These are phyloP conservation scores for Cystofilobasidium capitatum DNA, from an alignment of 768 basidiomycete species.

Conservation along the genomic window DNA sequence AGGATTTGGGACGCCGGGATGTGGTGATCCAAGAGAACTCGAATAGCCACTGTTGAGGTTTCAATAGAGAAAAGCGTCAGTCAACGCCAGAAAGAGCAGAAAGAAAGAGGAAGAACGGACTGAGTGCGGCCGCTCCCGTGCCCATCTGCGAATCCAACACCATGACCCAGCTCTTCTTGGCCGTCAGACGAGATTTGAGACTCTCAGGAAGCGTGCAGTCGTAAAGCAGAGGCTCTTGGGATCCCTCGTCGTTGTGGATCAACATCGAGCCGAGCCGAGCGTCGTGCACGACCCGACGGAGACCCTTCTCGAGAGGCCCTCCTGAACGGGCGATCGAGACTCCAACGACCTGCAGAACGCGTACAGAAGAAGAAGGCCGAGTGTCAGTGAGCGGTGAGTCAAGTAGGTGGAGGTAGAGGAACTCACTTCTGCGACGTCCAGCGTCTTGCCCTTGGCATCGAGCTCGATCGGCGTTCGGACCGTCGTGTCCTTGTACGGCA, in stretches of 20 bases:
- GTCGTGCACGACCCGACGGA: conserved; percentile 77
- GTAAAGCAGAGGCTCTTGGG: conserved; percentile 79
- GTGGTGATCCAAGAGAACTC: conserved; percentile 75
- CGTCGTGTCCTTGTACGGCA: conserved; percentile 55
- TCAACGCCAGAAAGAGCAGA: conserved; percentile 48
- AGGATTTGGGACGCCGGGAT: conserved; percentile 59
- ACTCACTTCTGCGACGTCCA: conserved; percentile 51
- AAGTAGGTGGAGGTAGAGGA: not conserved
- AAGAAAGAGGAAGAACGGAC: conserved; percentile 11
- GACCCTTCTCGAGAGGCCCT: conserved; percentile 79
- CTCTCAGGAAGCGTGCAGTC: conserved; percentile 68
- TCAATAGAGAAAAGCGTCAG: not conserved
- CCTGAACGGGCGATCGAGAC: conserved; percentile 85
- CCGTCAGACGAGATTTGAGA: conserved; percentile 57
- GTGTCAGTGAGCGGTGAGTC: no score
- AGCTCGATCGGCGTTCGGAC: conserved; percentile 62
- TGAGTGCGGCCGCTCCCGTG: conserved; percentile 58
- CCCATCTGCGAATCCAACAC: conserved; percentile 91
- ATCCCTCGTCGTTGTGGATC: conserved; percentile 68
- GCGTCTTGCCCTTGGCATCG: conserved; percentile 50
- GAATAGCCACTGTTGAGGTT: conserved; percentile 65
- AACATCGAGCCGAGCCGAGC: conserved; percentile 79
- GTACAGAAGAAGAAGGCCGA: not conserved
- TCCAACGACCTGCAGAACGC: conserved; percentile 71
- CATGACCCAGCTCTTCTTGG: conserved; percentile 68